phyloP scores from a whole-genome alignment of 2,329 filamentous ascomycete genomes.

The Colletotrichum australisinense region DNA sequence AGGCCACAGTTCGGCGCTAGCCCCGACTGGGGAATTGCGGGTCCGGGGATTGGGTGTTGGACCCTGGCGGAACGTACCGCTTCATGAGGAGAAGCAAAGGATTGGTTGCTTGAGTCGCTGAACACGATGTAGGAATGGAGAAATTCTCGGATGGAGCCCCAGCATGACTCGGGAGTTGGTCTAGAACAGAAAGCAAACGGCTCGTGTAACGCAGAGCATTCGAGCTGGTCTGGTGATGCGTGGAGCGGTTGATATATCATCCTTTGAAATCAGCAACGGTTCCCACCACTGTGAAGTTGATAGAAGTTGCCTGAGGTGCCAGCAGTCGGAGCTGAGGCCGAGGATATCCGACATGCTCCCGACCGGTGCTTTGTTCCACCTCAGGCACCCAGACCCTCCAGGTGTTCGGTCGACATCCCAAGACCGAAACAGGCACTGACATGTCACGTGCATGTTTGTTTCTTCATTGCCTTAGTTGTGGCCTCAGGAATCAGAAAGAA shows the following conservation, averaged over 20 bases:
- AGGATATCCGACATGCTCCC: background rate
- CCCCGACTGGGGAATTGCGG: conserved; percentile 30
- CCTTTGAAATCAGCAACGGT: too few relatives aligned
- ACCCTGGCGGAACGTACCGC: background rate
- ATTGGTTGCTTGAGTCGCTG: conserved; percentile 18
- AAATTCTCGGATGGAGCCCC: conserved; percentile 31
- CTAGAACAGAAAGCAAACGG: conserved; percentile 16
- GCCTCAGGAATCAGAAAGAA: too few relatives aligned
- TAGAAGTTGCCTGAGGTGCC: background rate
- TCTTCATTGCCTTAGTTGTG: background rate
- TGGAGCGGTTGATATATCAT: too few relatives aligned
- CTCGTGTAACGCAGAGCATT: background rate
- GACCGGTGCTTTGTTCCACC: background rate
- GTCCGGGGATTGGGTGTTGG: conserved; percentile 7
- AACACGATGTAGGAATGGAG: background rate
- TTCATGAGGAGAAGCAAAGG: background rate
- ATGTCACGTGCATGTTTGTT: background rate
- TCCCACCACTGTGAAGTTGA: too few relatives aligned
- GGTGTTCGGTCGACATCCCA: background rate
- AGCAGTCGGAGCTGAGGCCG: background rate
- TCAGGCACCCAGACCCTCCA: background rate
- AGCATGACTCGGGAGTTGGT: conserved; percentile 28
- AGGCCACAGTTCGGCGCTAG: conserved; percentile 26
- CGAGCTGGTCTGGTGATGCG: background rate
- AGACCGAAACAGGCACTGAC: background rate